Conservation (phyloP, 1,139 yeast genomes). For the Protomyces pachydermus region DNA sequence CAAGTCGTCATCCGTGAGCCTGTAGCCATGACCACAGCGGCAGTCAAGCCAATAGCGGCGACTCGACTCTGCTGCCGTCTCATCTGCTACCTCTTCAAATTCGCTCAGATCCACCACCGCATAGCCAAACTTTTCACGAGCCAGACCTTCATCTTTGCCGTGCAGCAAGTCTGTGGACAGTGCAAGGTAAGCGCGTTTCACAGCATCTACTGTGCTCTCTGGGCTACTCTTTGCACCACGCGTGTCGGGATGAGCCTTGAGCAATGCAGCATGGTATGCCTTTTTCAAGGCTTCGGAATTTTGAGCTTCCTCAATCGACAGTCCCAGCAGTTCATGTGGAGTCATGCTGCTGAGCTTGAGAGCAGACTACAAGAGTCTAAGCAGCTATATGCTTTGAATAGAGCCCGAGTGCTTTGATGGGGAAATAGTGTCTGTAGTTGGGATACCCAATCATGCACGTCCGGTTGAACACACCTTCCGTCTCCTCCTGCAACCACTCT, state of each 20-base stretch:
- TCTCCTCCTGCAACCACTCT: conserved; percentile 77
- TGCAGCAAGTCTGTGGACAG: not conserved
- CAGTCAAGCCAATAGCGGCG: conserved; percentile 11
- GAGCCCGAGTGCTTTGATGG: conserved; percentile 88
- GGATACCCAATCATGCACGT: conserved; percentile 88
- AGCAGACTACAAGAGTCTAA: too few species aligned
- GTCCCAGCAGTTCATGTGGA: not conserved
- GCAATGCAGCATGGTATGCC: conserved; percentile 26
- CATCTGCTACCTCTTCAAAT: conserved; percentile 2
- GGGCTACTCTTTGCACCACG: not conserved
- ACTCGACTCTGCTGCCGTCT: not conserved
- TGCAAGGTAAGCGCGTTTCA: conserved; percentile 13
- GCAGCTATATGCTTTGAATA: conserved; percentile 36
- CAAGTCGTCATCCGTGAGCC: conserved; percentile 26
- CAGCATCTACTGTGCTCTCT: conserved; percentile 5
- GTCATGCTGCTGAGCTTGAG: not conserved
- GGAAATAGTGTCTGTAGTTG: conserved; percentile 79
- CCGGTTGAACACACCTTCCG: conserved; percentile 96
- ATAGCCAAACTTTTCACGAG: conserved; percentile 2
- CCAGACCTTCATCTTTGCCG: not conserved
- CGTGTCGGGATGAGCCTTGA: conserved; percentile 25
- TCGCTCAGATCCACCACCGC: conserved; percentile 27
- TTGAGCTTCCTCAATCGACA: not conserved
- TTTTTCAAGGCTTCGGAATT: conserved; percentile 4
- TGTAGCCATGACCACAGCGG: conserved; percentile 26